A percentile compares a stretch with the other conserved stretches of the same genome.
Evolutionary conservation across 2,329 filamentous ascomycete genomes (phyloP).

Genomic region (Fusarium illudens): DNA sequence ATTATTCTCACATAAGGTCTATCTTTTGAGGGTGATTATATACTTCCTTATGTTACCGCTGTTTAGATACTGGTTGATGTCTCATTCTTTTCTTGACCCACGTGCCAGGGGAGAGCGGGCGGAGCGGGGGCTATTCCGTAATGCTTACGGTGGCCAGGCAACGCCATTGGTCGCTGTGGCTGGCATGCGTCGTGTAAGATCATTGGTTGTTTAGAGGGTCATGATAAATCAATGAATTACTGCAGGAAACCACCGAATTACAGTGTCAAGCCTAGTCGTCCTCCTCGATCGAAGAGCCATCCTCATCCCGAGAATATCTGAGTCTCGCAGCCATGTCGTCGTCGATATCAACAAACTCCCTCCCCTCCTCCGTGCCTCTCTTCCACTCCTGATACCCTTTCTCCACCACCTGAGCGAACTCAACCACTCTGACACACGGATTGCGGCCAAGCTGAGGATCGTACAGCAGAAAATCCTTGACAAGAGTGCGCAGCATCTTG

Average conservation of each 20-base stretch:
- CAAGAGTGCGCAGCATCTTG: slow-evolving; percentile 29
- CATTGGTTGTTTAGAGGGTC: slow-evolving; percentile 32
- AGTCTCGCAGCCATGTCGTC: slow-evolving; percentile 32
- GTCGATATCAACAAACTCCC: slow-evolving; percentile 45
- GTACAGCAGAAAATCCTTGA: slow-evolving; percentile 40
- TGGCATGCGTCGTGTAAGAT: slow-evolving; percentile 39
- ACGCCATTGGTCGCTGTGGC: slow-evolving; percentile 14
- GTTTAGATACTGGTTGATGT: no score
- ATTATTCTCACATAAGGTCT: no score
- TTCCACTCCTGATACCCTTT: slow-evolving; percentile 44
- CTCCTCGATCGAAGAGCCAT: background rate
- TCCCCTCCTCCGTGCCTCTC: slow-evolving; percentile 42
- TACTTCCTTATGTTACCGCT: no score
- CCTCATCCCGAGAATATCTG: background rate
- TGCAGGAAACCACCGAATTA: background rate
- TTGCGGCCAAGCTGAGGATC: slow-evolving; percentile 24
- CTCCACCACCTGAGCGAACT: slow-evolving; percentile 36
- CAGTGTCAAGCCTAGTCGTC: background rate
- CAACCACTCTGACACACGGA: background rate
- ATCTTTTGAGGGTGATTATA: no score
- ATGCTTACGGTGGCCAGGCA: background rate
- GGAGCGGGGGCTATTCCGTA: background rate
- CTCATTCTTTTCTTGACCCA: no score
- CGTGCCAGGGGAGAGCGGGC: no score
- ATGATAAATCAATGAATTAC: background rate